Evolutionary conservation across 768 basidiomycete genomes (phyloP).

Genomic region (Megacollybia marginata): DNA sequence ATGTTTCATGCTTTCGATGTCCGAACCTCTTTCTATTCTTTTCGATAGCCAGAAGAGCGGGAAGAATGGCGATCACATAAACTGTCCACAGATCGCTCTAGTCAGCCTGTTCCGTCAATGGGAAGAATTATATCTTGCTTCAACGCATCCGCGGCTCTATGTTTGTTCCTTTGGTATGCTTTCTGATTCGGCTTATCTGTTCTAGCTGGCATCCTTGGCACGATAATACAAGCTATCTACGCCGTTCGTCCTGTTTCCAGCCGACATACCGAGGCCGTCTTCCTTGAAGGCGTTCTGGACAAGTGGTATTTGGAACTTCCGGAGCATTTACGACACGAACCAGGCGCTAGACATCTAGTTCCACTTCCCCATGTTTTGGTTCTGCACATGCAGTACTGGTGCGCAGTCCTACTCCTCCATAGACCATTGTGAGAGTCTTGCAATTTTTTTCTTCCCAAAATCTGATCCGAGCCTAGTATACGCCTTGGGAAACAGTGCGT

Average conservation of each 20-base stretch:
- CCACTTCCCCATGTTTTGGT: conserved; percentile 63
- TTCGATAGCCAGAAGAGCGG: conserved; percentile 51
- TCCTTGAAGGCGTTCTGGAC: conserved; percentile 55
- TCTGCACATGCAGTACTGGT: conserved; percentile 85
- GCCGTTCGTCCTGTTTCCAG: conserved; percentile 49
- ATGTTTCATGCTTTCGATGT: conserved; percentile 1
- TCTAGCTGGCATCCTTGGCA: conserved; percentile 60
- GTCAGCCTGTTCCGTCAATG: no score
- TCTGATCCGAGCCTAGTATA: conserved; percentile 26
- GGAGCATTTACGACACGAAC: conserved; percentile 58
- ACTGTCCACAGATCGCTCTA: no score
- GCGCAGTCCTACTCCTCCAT: conserved; percentile 65
- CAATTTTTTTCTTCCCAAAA: conserved; percentile 5
- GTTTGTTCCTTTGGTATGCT: conserved; percentile 31
- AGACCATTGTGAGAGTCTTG: conserved; percentile 61
- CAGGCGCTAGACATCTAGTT: conserved; percentile 33
- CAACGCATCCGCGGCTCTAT: conserved; percentile 64
- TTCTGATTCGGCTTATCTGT: not conserved
- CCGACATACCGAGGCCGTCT: conserved; percentile 49
- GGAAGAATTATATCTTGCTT: conserved; percentile 61
- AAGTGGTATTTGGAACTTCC: conserved; percentile 73
- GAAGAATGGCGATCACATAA: conserved; percentile 38
- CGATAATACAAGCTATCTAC: conserved; percentile 66
- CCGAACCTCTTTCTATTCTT: not conserved
- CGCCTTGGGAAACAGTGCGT: conserved; percentile 34